Evolutionary conservation across 2,329 filamentous ascomycete species (phyloP).

Genomic region (Davidsoniella neocaledoniae): DNA sequence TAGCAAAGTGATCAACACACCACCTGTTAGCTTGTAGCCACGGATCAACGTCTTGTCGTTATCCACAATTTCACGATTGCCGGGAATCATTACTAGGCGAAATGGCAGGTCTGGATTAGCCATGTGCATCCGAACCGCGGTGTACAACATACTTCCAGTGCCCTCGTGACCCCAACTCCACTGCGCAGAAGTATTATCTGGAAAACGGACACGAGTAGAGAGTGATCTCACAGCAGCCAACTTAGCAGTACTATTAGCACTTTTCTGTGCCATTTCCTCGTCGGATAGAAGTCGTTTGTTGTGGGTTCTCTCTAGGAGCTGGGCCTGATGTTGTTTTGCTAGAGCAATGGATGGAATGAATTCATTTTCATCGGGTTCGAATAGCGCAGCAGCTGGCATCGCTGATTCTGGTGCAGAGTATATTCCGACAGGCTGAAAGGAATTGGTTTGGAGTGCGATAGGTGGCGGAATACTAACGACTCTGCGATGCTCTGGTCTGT

Average conservation of each 20-base stretch:
- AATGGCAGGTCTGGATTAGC: slow-evolving; percentile 49
- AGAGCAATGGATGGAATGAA: slow-evolving; percentile 62
- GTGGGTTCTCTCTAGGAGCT: slow-evolving; percentile 41
- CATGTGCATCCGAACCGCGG: slow-evolving; percentile 57
- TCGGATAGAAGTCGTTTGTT: slow-evolving; percentile 73
- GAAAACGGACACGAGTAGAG: slow-evolving; percentile 67
- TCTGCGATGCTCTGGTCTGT: slow-evolving; percentile 2
- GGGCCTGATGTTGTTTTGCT: slow-evolving; percentile 56
- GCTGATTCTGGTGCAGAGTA: slow-evolving; percentile 61
- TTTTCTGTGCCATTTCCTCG: slow-evolving; percentile 57
- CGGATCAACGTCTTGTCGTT: slow-evolving; percentile 44
- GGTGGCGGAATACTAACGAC: slow-evolving; percentile 12
- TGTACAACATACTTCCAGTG: slow-evolving; percentile 56
- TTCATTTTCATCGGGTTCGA: slow-evolving; percentile 51
- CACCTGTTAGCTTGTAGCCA: slow-evolving; percentile 48
- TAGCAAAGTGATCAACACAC: slow-evolving; percentile 55
- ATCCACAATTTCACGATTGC: slow-evolving; percentile 32
- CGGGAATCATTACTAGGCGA: slow-evolving; percentile 47
- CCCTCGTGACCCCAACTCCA: slow-evolving; percentile 52
- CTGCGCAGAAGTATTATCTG: slow-evolving; percentile 65
- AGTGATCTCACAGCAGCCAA: slow-evolving; percentile 51
- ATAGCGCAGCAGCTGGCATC: slow-evolving; percentile 57
- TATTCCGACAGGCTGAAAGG: slow-evolving; percentile 43
- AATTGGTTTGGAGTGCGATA: slow-evolving; percentile 17
- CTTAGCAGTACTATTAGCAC: slow-evolving; percentile 46